A percentile compares a stretch with the other conserved stretches of the same genome.
phyloP scores from a whole-genome alignment of 2,329 filamentous ascomycete genomes.

The Colletotrichum sp. region DNA sequence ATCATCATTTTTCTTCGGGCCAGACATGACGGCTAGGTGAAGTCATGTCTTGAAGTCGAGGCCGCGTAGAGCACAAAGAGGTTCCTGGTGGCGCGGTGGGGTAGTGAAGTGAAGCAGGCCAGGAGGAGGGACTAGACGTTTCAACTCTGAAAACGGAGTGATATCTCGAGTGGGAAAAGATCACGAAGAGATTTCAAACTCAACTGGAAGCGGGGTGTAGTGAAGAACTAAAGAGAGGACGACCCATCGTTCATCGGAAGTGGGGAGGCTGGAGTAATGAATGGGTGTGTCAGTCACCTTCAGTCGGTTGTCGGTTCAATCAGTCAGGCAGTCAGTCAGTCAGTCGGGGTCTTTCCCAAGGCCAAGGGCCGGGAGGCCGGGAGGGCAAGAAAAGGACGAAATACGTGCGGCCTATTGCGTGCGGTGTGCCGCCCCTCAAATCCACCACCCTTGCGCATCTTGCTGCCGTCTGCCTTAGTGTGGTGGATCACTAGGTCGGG shows the following conservation, averaged over 20 bases:
- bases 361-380: neutral
- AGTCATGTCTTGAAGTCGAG: neutral
- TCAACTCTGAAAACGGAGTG: neutral
- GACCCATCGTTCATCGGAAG: neutral
- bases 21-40: slow-evolving; percentile 22
- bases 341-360: neutral
- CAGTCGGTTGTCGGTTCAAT: neutral
- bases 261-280: slow-evolving; percentile 9
- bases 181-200: neutral
- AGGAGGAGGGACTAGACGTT: neutral
- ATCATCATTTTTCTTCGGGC: slow-evolving; percentile 10
- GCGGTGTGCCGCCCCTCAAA: neutral
- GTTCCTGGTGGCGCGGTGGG: neutral
- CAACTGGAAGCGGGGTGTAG: neutral
- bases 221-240: neutral
- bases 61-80: neutral
- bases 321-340: neutral
- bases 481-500: neutral
- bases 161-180: neutral
- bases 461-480: neutral
- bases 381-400: neutral
- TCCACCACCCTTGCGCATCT: neutral
- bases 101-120: neutral
- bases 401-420: neutral
- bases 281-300: neutral